Evolutionary conservation across 176 grass and related monocot species (phyloP).

Genomic region (Raddia distichophylla): DNA sequence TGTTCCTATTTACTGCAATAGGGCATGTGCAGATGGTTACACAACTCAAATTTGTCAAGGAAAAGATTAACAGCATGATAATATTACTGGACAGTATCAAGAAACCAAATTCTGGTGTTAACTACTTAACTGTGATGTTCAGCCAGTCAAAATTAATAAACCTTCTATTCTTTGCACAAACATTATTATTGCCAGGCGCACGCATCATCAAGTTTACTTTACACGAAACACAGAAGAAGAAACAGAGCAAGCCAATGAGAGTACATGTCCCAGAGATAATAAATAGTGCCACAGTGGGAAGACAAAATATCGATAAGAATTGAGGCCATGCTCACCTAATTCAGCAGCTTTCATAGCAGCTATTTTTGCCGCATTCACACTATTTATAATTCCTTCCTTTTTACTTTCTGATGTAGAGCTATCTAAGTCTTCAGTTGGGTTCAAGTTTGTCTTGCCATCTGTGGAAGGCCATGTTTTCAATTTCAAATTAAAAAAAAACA

Average conservation of each 20-base stretch:
- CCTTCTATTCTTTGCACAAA: neutral
- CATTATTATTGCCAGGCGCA: constrained; percentile 21
- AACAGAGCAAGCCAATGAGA: constrained; percentile 19
- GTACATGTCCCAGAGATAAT: constrained; percentile 1
- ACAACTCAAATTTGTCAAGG: constrained; percentile 9
- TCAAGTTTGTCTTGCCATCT: constrained; percentile 42
- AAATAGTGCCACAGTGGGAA: constrained; percentile 16
- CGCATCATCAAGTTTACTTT: neutral
- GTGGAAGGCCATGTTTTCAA: constrained; percentile 25
- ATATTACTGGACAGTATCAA: constrained; percentile 14
- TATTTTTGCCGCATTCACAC: constrained; percentile 84
- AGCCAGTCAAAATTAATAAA: constrained; percentile 24
- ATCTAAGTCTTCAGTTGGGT: constrained; percentile 36
- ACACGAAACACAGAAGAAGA: constrained; percentile 31
- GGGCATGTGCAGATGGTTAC: neutral
- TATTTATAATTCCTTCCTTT: constrained; percentile 30
- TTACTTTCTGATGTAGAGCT: constrained; percentile 30
- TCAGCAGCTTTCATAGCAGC: constrained; percentile 93
- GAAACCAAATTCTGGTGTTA: constrained; percentile 9
- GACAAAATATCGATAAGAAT: constrained; percentile 16
- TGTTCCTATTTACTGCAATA: constrained; percentile 83
- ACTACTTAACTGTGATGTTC: neutral
- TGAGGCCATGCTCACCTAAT: constrained; percentile 55
- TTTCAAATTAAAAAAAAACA: constrained; percentile 11
- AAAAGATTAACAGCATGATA: neutral